These are phyloP conservation scores for Ogataea zsoltii DNA, from an alignment of 805 yeast species.

Conservation along the genomic window DNA sequence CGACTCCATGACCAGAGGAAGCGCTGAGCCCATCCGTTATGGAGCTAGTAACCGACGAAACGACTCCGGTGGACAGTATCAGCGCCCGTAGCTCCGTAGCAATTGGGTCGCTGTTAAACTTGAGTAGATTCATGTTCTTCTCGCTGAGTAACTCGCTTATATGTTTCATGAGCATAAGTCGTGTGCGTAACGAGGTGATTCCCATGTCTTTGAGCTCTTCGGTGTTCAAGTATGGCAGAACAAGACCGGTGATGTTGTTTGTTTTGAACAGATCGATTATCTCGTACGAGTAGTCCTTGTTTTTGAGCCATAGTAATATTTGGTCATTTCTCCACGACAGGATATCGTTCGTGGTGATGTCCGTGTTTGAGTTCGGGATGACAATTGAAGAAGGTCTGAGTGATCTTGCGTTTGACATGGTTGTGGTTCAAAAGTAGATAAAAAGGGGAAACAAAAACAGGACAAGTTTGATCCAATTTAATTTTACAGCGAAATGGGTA, in stretches of 20 bases:
- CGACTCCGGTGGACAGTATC: conserved; percentile 26
- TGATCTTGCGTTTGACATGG: conserved; percentile 3
- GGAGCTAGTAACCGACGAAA: conserved; percentile 24
- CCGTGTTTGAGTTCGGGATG: conserved; percentile 18
- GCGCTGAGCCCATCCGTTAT: conserved; percentile 22
- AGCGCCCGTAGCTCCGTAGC: conserved; percentile 27
- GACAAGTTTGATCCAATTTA: background rate
- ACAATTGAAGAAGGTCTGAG: conserved; percentile 19
- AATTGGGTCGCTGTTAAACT: conserved; percentile 25
- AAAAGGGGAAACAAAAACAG: background rate
- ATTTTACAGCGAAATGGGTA: conserved; percentile 1
- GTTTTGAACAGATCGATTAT: conserved; percentile 42
- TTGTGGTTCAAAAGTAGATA: background rate
- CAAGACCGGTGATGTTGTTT: conserved; percentile 71
- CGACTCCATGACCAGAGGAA: conserved; percentile 5
- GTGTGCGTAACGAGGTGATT: conserved; percentile 48
- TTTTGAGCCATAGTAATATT: conserved; percentile 32
- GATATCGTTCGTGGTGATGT: conserved; percentile 22
- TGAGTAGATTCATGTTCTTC: conserved; percentile 27
- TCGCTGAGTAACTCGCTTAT: conserved; percentile 52
- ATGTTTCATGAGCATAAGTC: conserved; percentile 61
- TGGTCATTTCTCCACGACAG: conserved; percentile 35
- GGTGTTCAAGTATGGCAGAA: conserved; percentile 66
- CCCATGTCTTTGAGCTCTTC: conserved; percentile 78
- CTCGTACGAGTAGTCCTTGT: conserved; percentile 23